Evolutionary conservation across 352 stramenopile species (phyloP).

Genomic region (Phytopythium litorale): DNA sequence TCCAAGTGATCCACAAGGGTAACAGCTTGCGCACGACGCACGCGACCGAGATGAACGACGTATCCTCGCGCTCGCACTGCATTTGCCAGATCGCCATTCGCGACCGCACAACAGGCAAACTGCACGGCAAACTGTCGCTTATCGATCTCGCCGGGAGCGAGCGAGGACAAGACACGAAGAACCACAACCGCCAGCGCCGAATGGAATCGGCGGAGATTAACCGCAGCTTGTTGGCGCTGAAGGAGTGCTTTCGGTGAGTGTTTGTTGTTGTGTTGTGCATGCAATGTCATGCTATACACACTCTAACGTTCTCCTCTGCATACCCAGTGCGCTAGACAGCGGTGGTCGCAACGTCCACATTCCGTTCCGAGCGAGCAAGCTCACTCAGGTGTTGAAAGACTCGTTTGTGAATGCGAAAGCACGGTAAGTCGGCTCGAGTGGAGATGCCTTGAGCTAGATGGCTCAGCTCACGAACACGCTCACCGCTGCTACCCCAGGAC

Average conservation of each 20-base stretch:
- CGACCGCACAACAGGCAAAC: conserved; percentile 33
- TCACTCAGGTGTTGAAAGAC: conserved; percentile 98
- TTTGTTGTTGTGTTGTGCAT: neutral
- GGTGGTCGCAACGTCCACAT: conserved; percentile 88
- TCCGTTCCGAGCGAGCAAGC: conserved; percentile 94
- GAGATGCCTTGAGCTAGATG: no score
- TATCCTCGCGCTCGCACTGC: conserved; percentile 92
- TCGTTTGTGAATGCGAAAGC: conserved; percentile 95
- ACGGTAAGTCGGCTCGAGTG: conserved; percentile 22
- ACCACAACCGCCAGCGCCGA: conserved; percentile 89
- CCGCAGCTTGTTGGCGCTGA: conserved; percentile 95
- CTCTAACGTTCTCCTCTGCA: neutral
- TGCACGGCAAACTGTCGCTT: conserved; percentile 91
- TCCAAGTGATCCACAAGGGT: conserved; percentile 91
- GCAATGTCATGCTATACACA: neutral
- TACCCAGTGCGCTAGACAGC: conserved; percentile 86
- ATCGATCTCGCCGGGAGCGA: conserved; percentile 97
- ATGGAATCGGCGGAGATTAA: conserved; percentile 98
- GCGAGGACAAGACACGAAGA: conserved; percentile 93
- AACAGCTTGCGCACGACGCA: conserved; percentile 95
- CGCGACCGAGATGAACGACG: conserved; percentile 95
- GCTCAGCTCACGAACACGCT: neutral
- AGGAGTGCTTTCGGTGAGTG: conserved; percentile 93
- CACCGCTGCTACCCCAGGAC: conserved; percentile 42
- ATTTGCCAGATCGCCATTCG: conserved; percentile 93